Evolutionary conservation across 164 flowering plant species (phyloP), one percentile per base, ranked within the genome.

Genomic region (Malania oleifera): DNA sequence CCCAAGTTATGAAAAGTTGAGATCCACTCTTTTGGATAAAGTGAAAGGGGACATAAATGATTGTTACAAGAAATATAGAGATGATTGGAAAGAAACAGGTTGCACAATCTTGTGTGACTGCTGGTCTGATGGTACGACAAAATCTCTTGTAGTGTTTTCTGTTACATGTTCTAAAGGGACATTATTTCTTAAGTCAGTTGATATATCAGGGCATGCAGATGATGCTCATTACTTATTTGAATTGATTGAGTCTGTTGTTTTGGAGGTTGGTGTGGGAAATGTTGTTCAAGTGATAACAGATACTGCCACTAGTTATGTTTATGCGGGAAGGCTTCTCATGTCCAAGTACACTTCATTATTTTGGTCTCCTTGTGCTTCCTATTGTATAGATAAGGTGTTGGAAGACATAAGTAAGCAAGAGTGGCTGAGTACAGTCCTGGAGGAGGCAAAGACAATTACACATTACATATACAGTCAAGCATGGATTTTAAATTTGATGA

Each of bases 321-420:
- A 67, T 70, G 89, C 85, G 1, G 89, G 87, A 50, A 78, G 77
- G 73, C 80, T 77, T 65, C 77, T 87, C 18, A 77, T 78, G 77
- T 54, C 76, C 27, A 82, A 76, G 67, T 80, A 82, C 51, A 63
- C 65, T 52, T 67, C 87, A 25, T 43, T 87, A 58, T 87, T 83
- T 62, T 85, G 89, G 84, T 73, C 83, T 47, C 87, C 89, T 22
- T 87, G 91, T 79, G 96, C 89, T 50, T 74, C 89, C 29, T 65
- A 73, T 75, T 85, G 87, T 61, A 66, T 87, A 58, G 73, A 79
- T 68, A 73, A 68, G 64, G 83, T 85, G 73, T 52, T 85, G 67
- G 86, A 87, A 61, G 96, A 85, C 49, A 65, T 87, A 23, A 54
- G 83, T 52, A 79, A 79, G 61, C 74, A 57, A 52, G 84, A 80